Base-by-base conservation (phyloP, 495 filamentous ascomycete species). In the Penicillium lagena region DNA sequence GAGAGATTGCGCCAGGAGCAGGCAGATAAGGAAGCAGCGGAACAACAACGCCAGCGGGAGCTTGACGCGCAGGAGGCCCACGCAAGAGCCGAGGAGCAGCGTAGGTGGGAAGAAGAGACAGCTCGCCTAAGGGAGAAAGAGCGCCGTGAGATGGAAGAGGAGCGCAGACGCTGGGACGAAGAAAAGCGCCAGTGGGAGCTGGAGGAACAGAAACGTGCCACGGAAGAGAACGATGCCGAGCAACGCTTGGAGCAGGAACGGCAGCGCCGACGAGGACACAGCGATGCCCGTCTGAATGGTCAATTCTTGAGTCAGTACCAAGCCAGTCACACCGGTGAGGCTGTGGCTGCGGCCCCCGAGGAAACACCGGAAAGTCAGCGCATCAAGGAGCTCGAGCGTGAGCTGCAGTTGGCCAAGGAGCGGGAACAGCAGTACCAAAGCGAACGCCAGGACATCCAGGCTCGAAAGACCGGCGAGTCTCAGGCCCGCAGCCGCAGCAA, bases 231-330 rank as follows among this genome's bases (percentile, higher is more conserved):
- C 37, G 86, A 86, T 50, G 77, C 76, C 12, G 79, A 89, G 53
- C 75, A 77, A 10, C 76, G 74, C 38, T 49, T 89, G 4, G 80
- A 83, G 44, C 72, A 79, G 41, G 87, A 93, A 48, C 75, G 81
- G 17, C 78, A 77, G 42, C 78, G 75, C 49, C 70, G 77, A 51
- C 70, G 79, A 42, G 73, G 72, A 12, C 66, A 69, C 35, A 82
- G 73, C 46, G 84, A 89, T 54, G 64, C 69, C 34, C 79, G 82
- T 45, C 75, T 95, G 29, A 82, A 83, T 47, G 90, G 89, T 7
- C 89, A 95, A 60, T 90, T 83, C 53, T 76, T 94, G 14, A 89
- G 86, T 53, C 85, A 95, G 52, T 95, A 94, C 58, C 86, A 88
- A 63, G 80, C 80, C 17, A 67, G 59, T 37, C 66, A 75, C 45